phyloP scores from a whole-genome alignment of 2,329 filamentous ascomycete genomes.

The Penicillium concentricum region DNA sequence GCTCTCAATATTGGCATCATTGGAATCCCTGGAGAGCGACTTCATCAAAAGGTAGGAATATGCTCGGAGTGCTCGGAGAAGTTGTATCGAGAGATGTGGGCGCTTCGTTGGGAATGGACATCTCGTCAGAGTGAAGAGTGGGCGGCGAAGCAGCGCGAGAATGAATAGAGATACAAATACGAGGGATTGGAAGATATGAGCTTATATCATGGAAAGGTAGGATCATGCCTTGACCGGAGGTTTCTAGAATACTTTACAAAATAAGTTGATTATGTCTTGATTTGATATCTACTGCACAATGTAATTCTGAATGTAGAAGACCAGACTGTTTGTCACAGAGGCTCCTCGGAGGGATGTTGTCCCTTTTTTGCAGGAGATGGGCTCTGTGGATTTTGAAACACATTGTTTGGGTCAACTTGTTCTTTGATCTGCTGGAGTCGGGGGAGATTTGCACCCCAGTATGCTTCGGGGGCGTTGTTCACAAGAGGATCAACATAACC shows the following conservation, averaged over 20 bases:
- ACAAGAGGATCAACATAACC: neutral
- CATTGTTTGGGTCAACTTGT: neutral
- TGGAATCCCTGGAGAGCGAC: slow-evolving; percentile 16
- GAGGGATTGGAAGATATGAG: neutral
- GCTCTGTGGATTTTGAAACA: neutral
- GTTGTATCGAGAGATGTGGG: slow-evolving; percentile 6
- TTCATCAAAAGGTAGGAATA: neutral
- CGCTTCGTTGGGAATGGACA: slow-evolving; percentile 5
- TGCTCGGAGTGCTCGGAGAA: neutral
- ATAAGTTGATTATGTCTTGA: neutral
- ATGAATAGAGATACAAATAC: neutral
- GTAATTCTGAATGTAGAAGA: neutral
- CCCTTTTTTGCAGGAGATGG: neutral
- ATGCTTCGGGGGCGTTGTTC: neutral
- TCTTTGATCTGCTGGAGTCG: neutral
- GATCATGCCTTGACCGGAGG: neutral
- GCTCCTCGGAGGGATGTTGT: neutral
- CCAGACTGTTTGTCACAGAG: neutral
- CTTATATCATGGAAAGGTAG: too few relatives aligned
- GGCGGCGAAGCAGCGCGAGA: neutral
- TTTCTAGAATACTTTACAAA: neutral
- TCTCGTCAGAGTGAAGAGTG: slow-evolving; percentile 9
- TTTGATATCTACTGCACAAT: neutral
- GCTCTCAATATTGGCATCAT: neutral
- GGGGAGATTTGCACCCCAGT: neutral